Evolutionary conservation across 2,329 filamentous ascomycete genomes (phyloP).

Genomic region (Aureobasidium namibiae): DNA sequence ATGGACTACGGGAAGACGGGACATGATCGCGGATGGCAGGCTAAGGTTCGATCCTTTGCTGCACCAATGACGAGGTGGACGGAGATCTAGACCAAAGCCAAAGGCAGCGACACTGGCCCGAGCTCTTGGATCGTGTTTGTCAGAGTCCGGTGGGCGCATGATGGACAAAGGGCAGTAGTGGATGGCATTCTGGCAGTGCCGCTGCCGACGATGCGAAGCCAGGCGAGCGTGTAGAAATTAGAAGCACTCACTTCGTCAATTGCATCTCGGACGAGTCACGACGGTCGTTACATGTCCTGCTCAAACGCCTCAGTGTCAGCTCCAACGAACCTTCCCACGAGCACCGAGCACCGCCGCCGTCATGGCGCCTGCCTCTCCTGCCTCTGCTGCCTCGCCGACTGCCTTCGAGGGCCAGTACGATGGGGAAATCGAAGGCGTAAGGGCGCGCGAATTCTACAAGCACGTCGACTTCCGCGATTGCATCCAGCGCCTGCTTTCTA

Average conservation of each 20-base stretch:
- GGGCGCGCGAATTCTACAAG: constrained; percentile 13
- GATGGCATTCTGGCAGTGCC: neutral
- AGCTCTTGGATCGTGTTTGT: neutral
- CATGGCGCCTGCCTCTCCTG: neutral
- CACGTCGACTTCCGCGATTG: neutral
- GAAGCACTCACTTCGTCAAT: neutral
- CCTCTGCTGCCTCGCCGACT: too few relatives aligned
- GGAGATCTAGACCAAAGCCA: neutral
- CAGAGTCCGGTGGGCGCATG: neutral
- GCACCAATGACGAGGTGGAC: neutral
- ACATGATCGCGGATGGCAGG: too few relatives aligned
- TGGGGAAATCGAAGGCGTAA: constrained; percentile 6
- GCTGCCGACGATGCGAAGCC: neutral
- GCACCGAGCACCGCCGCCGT: neutral
- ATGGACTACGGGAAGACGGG: too few relatives aligned
- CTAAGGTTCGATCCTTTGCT: neutral
- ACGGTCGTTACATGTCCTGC: neutral
- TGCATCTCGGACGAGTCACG: neutral
- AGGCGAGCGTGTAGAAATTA: neutral
- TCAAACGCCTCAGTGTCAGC: neutral
- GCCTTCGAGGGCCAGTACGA: neutral
- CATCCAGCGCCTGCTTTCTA: neutral
- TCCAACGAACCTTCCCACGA: neutral
- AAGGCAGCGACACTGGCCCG: neutral
- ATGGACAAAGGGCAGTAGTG: neutral